A percentile compares a stretch with the other conserved stretches of the same genome.
Evolutionary conservation across 169 alveolate genomes (phyloP).

Genomic region (Sarcocystis neurona): DNA sequence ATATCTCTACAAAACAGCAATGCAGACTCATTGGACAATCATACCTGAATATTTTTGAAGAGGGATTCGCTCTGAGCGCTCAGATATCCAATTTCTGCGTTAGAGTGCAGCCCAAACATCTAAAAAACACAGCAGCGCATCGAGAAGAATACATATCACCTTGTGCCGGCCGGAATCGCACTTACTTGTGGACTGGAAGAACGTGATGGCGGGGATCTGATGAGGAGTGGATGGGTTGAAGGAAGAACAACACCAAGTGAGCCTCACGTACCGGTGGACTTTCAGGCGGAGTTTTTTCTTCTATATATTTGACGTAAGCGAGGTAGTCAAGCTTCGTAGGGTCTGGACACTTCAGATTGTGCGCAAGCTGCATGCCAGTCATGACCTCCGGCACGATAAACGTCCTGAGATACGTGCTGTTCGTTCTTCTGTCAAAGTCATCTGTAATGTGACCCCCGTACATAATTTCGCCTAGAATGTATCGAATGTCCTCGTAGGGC

Average conservation of each 20-base stretch:
- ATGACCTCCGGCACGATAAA: constrained; percentile 89
- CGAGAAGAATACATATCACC: too few relatives aligned
- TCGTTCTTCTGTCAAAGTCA: constrained; percentile 95
- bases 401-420: constrained; percentile 90
- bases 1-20: too few relatives aligned
- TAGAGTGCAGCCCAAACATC: constrained; percentile 94
- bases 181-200: too few relatives aligned
- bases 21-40: constrained; percentile 64
- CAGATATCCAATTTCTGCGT: constrained; percentile 95
- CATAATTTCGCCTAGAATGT: constrained; percentile 96
- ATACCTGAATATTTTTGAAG: constrained; percentile 82
- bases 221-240: neutral
- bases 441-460: constrained; percentile 98
- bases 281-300: constrained; percentile 93
- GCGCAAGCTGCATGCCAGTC: constrained; percentile 81
- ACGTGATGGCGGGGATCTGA: constrained; percentile 49
- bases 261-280: constrained; percentile 63
- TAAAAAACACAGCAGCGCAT: constrained; percentile 54
- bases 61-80: constrained; percentile 88
- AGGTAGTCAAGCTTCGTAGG: constrained; percentile 90
- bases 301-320: constrained; percentile 89
- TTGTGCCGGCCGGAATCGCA: too few relatives aligned
- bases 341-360: constrained; percentile 92
- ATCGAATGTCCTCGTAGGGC: constrained; percentile 95
- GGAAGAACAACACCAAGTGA: too few relatives aligned